A percentile compares a stretch with the other conserved stretches of the same genome.
Evolutionary conservation across 495 filamentous ascomycete species (phyloP).

Genomic region (Neurospora sp.): DNA sequence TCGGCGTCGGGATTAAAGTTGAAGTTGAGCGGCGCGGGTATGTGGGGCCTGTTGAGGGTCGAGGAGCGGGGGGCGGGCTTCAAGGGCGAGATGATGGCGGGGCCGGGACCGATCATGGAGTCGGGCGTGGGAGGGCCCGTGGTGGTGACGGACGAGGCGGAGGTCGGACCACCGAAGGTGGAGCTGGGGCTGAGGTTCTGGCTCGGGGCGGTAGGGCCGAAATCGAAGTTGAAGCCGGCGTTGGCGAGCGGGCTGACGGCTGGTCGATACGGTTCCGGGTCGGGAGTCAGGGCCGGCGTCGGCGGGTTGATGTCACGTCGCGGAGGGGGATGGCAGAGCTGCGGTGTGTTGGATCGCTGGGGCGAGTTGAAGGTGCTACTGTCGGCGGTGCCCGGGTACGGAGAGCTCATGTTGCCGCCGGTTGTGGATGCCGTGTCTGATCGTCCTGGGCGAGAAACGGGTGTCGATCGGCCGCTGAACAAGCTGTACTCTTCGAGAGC

Average conservation of each 20-base stretch:
- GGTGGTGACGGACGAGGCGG: constrained; percentile 2
- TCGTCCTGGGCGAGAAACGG: background rate
- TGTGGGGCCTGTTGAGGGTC: constrained; percentile 9
- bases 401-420: constrained; percentile 1
- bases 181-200: constrained; percentile 23
- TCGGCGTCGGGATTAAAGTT: constrained; percentile 20
- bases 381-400: constrained; percentile 7
- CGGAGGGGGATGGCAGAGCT: constrained; percentile 10
- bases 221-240: constrained; percentile 24
- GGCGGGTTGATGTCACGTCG: constrained; percentile 1
- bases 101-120: background rate
- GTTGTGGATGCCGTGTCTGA: background rate
- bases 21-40: constrained; percentile 15
- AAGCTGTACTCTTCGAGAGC: constrained; percentile 20
- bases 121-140: background rate
- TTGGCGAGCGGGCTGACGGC: constrained; percentile 7
- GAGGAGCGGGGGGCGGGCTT: background rate
- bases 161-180: constrained; percentile 15
- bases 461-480: constrained; percentile 1
- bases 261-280: background rate
- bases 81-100: background rate
- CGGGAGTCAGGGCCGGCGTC: constrained; percentile 1
- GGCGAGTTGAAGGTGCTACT: constrained; percentile 5
- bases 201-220: constrained; percentile 13
- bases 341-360: constrained; percentile 14